Base-by-base conservation (phyloP, 805 yeast genomes). In the Saturnispora sanitii region DNA sequence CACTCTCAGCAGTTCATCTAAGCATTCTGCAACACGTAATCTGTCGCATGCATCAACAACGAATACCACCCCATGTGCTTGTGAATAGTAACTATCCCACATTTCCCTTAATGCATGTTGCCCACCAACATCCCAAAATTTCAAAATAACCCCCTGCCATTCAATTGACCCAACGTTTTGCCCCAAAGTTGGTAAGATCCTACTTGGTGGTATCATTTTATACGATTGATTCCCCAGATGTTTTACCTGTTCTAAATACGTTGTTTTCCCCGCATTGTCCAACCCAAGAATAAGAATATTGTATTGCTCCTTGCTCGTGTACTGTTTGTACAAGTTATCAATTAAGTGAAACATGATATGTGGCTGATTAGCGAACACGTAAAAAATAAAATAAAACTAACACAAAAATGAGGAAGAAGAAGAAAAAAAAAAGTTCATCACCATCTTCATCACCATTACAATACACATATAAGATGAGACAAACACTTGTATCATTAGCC, bases 41-140 rank as follows among this genome's bases (percentile, higher is more conserved):
- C 80, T 71, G 58, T 88, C 97, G 1, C 94, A 80, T 7, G 95
- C 83, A 57, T 90, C 98, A 11, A 92, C 90, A 16, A 90, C 81
- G 58, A 90, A 90, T 33, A 92, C 79, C 28, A 90, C 84, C 0
- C 92, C 97, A 60, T 90, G 96, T 41, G 95, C 83, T 44, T 77
- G 81, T 16, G 70, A 67, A 61, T 79, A 92, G 65, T 90, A 92
- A 45, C 84, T 77, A 5, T 80, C 70, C 98, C 98, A 90, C 70
- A 92, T 69, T 22, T 75, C 65, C 36, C 97, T 68, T 35, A 90
- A 66, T n/a, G 82, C 68, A 55, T 79, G 80, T 60, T 90, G 98
- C 11, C 98, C 98, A 9, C 97, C 97, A 31, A 90, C 77, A 58
- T 90, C 98, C 97, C 97, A 90, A 53, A 92, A 75, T 55, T 87